A percentile compares a stretch with the other conserved stretches of the same genome.
Conservation (phyloP, 441 rosid genomes). For the Daphne laureola region DNA sequence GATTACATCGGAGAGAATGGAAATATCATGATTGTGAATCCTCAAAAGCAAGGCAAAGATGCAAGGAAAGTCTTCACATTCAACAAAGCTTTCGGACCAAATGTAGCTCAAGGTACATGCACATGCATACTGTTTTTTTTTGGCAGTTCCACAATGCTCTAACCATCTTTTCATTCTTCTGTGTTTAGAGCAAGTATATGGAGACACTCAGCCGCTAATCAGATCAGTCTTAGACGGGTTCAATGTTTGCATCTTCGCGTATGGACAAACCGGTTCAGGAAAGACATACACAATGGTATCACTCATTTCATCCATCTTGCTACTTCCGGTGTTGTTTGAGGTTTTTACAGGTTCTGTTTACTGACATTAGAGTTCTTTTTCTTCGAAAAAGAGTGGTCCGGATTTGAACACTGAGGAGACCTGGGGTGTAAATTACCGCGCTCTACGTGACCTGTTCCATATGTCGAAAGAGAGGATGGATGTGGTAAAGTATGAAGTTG, state of each 20-base stretch:
- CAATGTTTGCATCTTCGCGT: conserved; percentile 95
- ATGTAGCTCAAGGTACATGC: conserved; percentile 61
- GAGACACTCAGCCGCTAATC: conserved; percentile 66
- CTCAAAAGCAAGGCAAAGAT: conserved; percentile 79
- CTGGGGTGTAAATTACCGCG: conserved; percentile 94
- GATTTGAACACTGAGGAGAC: conserved; percentile 62
- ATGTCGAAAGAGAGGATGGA: conserved; percentile 59
- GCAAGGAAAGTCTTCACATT: conserved; percentile 74
- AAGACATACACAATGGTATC: conserved; percentile 93
- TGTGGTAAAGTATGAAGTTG: conserved; percentile 63
- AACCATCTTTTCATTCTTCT: not conserved
- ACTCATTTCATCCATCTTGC: not conserved
- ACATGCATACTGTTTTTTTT: not conserved
- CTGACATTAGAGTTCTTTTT: not conserved
- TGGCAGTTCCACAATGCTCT: not conserved
- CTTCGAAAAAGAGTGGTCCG: conserved; percentile 65
- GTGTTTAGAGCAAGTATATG: conserved; percentile 68
- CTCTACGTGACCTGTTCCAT: conserved; percentile 74
- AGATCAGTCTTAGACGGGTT: conserved; percentile 88
- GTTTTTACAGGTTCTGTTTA: not conserved
- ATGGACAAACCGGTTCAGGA: conserved; percentile 98
- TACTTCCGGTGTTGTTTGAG: not conserved
- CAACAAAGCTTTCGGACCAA: conserved; percentile 73
- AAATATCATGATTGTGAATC: conserved; percentile 80
- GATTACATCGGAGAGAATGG: conserved; percentile 94